phyloP scores from a whole-genome alignment of 2,329 filamentous ascomycete species.

The Exophiala spinifera region DNA sequence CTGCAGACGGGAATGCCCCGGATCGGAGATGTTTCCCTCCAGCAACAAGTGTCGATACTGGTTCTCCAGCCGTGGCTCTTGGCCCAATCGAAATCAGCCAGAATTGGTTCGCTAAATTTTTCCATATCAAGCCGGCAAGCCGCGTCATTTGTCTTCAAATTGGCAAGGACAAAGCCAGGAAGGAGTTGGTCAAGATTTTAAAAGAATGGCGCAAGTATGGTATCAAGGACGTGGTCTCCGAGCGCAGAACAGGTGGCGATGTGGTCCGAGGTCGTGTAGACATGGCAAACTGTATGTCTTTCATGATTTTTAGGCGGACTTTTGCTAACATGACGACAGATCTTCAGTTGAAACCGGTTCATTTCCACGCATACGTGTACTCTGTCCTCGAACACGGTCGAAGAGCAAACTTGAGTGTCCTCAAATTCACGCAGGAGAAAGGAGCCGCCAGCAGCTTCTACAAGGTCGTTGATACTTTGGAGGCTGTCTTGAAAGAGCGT shows the following conservation, averaged over 20 bases:
- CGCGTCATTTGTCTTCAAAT: constrained; percentile 72
- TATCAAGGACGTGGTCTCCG: constrained; percentile 73
- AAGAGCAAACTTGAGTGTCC: constrained; percentile 71
- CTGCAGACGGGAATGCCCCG: neutral
- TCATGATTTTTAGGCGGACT: neutral
- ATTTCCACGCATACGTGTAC: constrained; percentile 83
- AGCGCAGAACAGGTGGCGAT: constrained; percentile 75
- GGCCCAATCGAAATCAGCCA: constrained; percentile 64
- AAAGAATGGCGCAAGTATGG: constrained; percentile 79
- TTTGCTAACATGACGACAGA: constrained; percentile 48
- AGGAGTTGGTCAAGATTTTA: constrained; percentile 72
- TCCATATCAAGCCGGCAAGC: constrained; percentile 81
- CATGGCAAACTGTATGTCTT: constrained; percentile 69
- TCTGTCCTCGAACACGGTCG: constrained; percentile 82
- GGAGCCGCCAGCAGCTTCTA: constrained; percentile 91
- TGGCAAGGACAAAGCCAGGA: constrained; percentile 68
- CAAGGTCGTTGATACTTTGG: constrained; percentile 73
- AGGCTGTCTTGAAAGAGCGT: constrained; percentile 63
- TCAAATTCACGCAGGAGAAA: constrained; percentile 82
- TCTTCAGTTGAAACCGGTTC: constrained; percentile 79
- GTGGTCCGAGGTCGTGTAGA: constrained; percentile 66
- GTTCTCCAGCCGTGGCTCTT: constrained; percentile 24
- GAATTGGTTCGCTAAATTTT: constrained; percentile 85
- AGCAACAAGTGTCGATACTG: constrained; percentile 26
- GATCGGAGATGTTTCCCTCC: constrained; percentile 13